These are phyloP conservation scores for Colletotrichum sp. DNA, from an alignment of 2,329 filamentous ascomycete species.

Conservation along the genomic window DNA sequence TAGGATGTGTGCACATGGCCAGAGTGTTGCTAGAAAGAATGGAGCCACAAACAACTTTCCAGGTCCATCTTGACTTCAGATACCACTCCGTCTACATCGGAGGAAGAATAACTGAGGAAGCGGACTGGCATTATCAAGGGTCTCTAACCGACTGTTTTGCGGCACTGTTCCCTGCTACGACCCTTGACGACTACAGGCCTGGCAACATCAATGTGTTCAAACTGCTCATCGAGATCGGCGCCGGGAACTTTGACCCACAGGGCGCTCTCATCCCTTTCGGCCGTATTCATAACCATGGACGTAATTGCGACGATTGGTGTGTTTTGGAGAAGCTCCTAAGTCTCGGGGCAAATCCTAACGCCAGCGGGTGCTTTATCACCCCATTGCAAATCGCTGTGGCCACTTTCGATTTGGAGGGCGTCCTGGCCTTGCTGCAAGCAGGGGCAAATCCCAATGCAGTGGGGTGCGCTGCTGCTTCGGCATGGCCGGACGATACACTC, in stretches of 20 bases:
- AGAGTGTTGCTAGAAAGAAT: neutral
- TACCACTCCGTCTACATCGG: too few relatives aligned
- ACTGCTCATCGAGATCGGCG: rapidly evolving
- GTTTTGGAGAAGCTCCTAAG: rapidly evolving
- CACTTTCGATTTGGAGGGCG: rapidly evolving
- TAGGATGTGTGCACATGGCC: rapidly evolving
- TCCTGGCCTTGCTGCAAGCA: rapidly evolving
- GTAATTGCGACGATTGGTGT: too few relatives aligned
- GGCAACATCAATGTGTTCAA: too few relatives aligned
- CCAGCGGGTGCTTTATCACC: too few relatives aligned
- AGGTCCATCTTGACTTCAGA: neutral
- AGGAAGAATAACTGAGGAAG: too few relatives aligned
- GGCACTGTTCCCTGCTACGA: too few relatives aligned
- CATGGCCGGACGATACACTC: neutral
- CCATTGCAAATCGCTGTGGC: too few relatives aligned
- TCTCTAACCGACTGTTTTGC: neutral
- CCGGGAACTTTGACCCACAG: rapidly evolving
- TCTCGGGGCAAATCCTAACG: too few relatives aligned
- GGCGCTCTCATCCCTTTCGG: neutral
- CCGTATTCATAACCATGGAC: too few relatives aligned
- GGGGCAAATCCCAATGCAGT: rapidly evolving
- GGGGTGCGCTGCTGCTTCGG: rapidly evolving
- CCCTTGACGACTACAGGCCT: too few relatives aligned
- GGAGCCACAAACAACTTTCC: rapidly evolving
- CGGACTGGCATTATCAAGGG: neutral